Evolutionary conservation across 495 filamentous ascomycete species (phyloP).

Genomic region (Penicillium roqueforti): DNA sequence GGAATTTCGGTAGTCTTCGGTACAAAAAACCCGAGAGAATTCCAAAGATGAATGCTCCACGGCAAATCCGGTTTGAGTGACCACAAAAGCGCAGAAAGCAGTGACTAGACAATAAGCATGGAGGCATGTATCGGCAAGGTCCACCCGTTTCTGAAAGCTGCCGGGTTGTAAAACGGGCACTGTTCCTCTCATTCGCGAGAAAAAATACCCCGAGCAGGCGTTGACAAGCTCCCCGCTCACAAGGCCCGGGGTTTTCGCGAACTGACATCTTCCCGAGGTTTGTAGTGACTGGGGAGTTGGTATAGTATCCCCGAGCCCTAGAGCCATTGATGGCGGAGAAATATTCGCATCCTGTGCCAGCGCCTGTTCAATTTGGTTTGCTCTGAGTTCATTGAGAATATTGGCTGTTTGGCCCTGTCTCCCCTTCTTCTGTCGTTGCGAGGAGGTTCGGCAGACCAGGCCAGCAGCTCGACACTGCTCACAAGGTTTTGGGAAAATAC

Average conservation of each 20-base stretch:
- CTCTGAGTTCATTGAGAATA: slow-evolving; percentile 71
- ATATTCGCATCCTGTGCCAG: slow-evolving; percentile 27
- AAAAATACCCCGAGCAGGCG: slow-evolving; percentile 70
- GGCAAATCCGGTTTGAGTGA: slow-evolving; percentile 53
- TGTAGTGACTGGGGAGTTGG: slow-evolving; percentile 27
- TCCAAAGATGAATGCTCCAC: slow-evolving; percentile 25
- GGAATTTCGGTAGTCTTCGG: slow-evolving; percentile 42
- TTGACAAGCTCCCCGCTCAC: slow-evolving; percentile 59
- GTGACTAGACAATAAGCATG: slow-evolving; percentile 72
- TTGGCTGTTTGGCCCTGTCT: slow-evolving; percentile 79
- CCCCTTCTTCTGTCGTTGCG: slow-evolving; percentile 82
- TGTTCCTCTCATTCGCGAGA: slow-evolving; percentile 67
- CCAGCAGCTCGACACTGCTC: slow-evolving; percentile 64
- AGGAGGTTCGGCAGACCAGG: slow-evolving; percentile 72
- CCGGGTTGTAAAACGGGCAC: slow-evolving; percentile 68
- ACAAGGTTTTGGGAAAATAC: slow-evolving; percentile 48
- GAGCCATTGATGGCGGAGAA: neutral
- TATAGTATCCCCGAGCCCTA: neutral
- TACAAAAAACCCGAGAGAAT: neutral
- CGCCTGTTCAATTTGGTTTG: slow-evolving; percentile 58
- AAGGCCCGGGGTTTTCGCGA: slow-evolving; percentile 42
- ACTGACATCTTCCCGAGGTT: slow-evolving; percentile 15
- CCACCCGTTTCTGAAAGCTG: slow-evolving; percentile 54
- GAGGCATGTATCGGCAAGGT: slow-evolving; percentile 54
- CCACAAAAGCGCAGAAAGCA: slow-evolving; percentile 71